phyloP scores from a whole-genome alignment of 2,329 filamentous ascomycete species.

The Dactylellina sp. region DNA sequence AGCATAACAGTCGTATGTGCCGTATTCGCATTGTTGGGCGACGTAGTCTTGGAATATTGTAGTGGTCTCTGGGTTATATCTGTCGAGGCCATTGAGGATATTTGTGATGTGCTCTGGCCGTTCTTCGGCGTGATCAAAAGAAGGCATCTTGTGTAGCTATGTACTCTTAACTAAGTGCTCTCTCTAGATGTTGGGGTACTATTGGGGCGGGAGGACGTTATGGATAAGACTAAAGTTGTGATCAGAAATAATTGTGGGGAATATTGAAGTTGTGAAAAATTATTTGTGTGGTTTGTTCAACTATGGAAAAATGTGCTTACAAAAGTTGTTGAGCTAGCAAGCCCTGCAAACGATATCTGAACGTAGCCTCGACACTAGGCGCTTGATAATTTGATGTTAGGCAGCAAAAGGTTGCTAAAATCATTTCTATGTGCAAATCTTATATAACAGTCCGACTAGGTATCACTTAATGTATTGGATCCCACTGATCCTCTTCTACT shows the following conservation, averaged over 20 bases:
- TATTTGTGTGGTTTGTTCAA: constrained; percentile 35
- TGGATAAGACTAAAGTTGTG: constrained; percentile 2
- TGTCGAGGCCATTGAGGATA: constrained; percentile 96
- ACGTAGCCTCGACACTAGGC: too few species aligned
- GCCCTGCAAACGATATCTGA: too few species aligned
- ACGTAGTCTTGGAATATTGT: constrained; percentile 94
- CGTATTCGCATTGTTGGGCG: constrained; percentile 90
- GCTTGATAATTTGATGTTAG: too few species aligned
- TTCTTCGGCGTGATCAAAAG: constrained; percentile 88
- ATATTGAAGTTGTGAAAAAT: constrained; percentile 49
- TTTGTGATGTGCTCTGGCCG: constrained; percentile 89
- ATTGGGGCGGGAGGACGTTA: neutral
- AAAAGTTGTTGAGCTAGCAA: constrained; percentile 7
- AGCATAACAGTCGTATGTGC: constrained; percentile 94
- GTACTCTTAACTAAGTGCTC: neutral
- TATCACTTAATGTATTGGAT: constrained; percentile 26
- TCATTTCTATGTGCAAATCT: too few species aligned
- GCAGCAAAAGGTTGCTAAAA: too few species aligned
- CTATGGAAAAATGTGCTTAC: neutral
- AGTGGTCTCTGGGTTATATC: constrained; percentile 98
- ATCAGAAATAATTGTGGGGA: constrained; percentile 34
- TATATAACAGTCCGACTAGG: neutral
- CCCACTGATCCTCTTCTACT: constrained; percentile 46
- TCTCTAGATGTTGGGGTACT: constrained; percentile 21
- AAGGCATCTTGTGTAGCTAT: constrained; percentile 27